phyloP scores from a whole-genome alignment of 2,329 filamentous ascomycete species.

The Alternaria ventricosa region DNA sequence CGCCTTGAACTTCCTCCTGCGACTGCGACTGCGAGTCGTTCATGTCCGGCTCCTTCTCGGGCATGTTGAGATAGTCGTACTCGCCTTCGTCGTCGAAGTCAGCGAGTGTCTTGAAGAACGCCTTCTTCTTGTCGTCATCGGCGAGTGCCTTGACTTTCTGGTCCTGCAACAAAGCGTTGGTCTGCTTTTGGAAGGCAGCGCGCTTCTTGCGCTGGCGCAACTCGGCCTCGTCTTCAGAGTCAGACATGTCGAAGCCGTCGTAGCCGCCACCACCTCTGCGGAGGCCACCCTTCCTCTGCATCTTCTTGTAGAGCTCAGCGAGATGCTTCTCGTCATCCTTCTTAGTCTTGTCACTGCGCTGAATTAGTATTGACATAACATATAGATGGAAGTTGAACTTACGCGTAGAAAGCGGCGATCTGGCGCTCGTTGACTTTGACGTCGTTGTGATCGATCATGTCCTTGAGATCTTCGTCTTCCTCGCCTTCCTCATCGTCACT shows the following conservation, averaged over 20 bases:
- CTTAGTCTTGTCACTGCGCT: conserved; percentile 74
- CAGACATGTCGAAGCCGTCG: conserved; percentile 76
- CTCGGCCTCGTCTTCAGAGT: conserved; percentile 87
- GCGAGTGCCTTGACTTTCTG: conserved; percentile 91
- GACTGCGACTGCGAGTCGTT: conserved; percentile 40
- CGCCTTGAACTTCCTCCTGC: conserved; percentile 14
- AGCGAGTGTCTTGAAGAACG: conserved; percentile 89
- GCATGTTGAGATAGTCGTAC: conserved; percentile 73
- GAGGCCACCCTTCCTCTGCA: conserved; percentile 77
- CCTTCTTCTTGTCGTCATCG: conserved; percentile 84
- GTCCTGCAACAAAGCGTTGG: conserved; percentile 84
- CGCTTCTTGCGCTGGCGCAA: conserved; percentile 80
- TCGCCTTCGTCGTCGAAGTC: conserved; percentile 76
- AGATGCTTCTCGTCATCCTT: conserved; percentile 74
- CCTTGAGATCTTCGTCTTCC: conserved; percentile 75
- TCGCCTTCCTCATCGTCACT: conserved; percentile 85
- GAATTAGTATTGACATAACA: conserved; percentile 19
- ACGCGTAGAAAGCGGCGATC: conserved; percentile 88
- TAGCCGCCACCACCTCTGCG: conserved; percentile 73
- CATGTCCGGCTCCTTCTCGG: conserved; percentile 32
- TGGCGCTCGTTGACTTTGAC: conserved; percentile 81
- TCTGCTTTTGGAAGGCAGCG: conserved; percentile 88
- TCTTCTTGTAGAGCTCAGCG: conserved; percentile 59
- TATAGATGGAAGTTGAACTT: conserved; percentile 54
- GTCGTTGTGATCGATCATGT: conserved; percentile 86